A percentile compares a stretch with the other conserved stretches of the same genome.
Conservation (phyloP, 2,329 filamentous ascomycete genomes). For the Aquanectria penicillioides region DNA sequence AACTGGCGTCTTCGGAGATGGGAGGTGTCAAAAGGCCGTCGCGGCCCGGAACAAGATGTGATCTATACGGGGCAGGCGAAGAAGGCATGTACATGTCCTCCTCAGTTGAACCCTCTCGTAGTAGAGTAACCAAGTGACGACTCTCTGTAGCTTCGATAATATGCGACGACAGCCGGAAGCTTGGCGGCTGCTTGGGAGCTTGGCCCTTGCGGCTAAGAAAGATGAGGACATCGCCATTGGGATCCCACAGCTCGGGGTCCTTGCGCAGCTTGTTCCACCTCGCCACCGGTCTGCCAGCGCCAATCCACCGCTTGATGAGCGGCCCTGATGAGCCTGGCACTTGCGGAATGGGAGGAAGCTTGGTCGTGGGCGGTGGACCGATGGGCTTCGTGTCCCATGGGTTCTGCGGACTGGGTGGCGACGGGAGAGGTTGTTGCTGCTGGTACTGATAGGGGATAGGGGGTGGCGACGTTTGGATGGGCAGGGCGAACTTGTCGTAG, state of each 20-base stretch:
- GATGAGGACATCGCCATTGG: conserved; percentile 68
- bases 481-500: conserved; percentile 22
- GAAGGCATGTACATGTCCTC: conserved; percentile 50
- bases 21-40: conserved; percentile 43
- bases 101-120: conserved; percentile 64
- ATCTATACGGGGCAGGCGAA: conserved; percentile 54
- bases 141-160: conserved; percentile 68
- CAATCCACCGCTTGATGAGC: conserved; percentile 63
- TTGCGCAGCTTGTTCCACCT: conserved; percentile 68
- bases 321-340: conserved; percentile 35
- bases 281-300: conserved; percentile 58
- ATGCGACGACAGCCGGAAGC: conserved; percentile 67
- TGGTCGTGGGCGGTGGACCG: conserved; percentile 53
- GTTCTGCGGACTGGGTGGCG: conserved; percentile 33
- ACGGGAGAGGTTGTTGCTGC: conserved; percentile 25
- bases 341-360: conserved; percentile 55
- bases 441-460: conserved; percentile 28
- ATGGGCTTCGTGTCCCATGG: conserved; percentile 32
- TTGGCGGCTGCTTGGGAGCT: conserved; percentile 52
- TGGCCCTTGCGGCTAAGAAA: conserved; percentile 61
- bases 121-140: conserved; percentile 60
- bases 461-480: conserved; percentile 22
- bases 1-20: conserved; percentile 53
- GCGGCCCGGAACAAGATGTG: conserved; percentile 30
- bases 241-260: conserved; percentile 70